Base-by-base conservation (phyloP, 192 early-diverging fungal genomes). In the Coemansia biformis region DNA sequence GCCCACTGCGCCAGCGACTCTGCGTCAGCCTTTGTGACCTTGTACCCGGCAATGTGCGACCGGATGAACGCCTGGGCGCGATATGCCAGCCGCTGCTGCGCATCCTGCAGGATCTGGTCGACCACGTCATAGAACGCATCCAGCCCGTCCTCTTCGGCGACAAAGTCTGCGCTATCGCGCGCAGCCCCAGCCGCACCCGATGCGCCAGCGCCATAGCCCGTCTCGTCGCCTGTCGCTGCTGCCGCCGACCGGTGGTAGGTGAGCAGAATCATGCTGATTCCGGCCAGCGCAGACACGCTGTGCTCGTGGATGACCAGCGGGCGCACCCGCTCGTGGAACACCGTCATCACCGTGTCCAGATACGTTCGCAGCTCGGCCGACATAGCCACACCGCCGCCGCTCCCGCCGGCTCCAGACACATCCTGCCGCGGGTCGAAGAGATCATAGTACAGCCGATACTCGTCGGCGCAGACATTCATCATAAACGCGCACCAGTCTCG, bases 1-100 rank as follows among this genome's bases (percentile, higher is more conserved):
- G 51, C 43, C 66, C 66, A 69, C 15, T 38, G 36, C 6, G 33
- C 48, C 29, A 52, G 32, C 8, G 57, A 38, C 18, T 33, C 58
- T 1, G 48, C 23, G 22, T 61, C 58, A 0, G 16, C 26, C n/a
- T 48, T 49, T n/a, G 54, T 8, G 18, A 59, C 34, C 29, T 26
- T 39, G 63, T 54, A 66, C 23, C 38, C 41, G 8, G 40, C 23
- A 14, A 73, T 57, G 13, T 61, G 30, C 10, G 53, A 14, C 12
- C 79, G 78, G 26, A 94, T 88, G 63, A 79, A 94, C 19, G 77
- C 57, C 66, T 93, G 81, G 4, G 90, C 85, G 31, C 91, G 79
- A 75, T 93, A 98, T 6, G 86, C 88, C 24, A 98, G 81, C 13
- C 92, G 62, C 45, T 82, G 80, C 62, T 98, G 95, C 5, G 92